Conservation (phyloP, 129 eudicot species). For the Arctium lappa region DNA sequence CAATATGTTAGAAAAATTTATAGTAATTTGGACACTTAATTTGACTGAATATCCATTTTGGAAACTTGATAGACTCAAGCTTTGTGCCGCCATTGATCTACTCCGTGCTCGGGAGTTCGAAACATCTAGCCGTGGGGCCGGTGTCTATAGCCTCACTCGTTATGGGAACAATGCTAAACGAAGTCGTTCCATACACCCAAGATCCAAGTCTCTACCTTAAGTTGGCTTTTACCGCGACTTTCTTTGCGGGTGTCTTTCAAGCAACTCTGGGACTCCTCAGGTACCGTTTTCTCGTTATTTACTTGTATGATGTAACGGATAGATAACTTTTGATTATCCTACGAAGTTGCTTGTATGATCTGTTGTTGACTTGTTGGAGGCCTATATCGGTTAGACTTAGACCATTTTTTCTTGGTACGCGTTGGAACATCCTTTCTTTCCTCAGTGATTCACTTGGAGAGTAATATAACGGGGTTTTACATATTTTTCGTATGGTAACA, state of each 20-base stretch:
- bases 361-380: not conserved
- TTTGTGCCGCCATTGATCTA: conserved; percentile 97
- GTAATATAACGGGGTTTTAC: not conserved
- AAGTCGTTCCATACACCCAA: conserved; percentile 56
- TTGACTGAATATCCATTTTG: not conserved
- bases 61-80: conserved; percentile 64
- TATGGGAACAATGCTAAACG: conserved; percentile 96
- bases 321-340: too few relatives aligned
- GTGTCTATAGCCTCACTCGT: conserved; percentile 97
- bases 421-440: too few relatives aligned
- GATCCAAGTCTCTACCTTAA: conserved; percentile 71
- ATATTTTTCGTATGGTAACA: too few relatives aligned
- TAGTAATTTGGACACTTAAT: not conserved
- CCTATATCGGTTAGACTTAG: not conserved
- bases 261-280: conserved; percentile 87
- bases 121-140: conserved; percentile 92
- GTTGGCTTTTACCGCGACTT: conserved; percentile 90
- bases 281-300: conserved; percentile 27
- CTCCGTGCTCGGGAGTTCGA: conserved; percentile 92
- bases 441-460: not conserved
- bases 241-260: conserved; percentile 94
- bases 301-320: not conserved
- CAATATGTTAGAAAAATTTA: not conserved
- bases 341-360: not conserved
- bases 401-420: too few relatives aligned